A percentile compares a stretch with the other conserved stretches of the same genome.
These are phyloP conservation scores for Chalaropsis ovoidea DNA, from an alignment of 2,329 filamentous ascomycete species.

Conservation along the genomic window DNA sequence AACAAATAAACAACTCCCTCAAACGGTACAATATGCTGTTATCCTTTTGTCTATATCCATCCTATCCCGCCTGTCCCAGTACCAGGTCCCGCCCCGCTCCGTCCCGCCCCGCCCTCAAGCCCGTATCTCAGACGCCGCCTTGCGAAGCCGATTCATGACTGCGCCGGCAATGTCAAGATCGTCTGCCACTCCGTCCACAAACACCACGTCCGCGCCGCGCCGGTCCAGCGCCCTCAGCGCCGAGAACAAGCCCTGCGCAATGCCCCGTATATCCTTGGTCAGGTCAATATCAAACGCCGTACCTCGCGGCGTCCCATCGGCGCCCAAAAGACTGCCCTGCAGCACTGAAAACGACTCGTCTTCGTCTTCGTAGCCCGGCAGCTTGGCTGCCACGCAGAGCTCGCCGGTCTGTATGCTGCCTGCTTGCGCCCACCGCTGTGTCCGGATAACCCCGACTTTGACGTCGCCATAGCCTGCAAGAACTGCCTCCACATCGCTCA, in stretches of 20 bases:
- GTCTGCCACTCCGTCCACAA: slow-evolving; percentile 78
- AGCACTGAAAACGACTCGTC: slow-evolving; percentile 34
- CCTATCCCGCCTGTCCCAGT: neutral
- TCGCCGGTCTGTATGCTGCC: slow-evolving; percentile 35
- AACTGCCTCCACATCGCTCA: slow-evolving; percentile 32
- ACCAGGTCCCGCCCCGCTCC: neutral
- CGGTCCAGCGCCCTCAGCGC: slow-evolving; percentile 77
- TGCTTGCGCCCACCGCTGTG: slow-evolving; percentile 42
- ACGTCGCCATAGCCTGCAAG: slow-evolving; percentile 27
- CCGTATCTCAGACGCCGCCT: slow-evolving; percentile 57
- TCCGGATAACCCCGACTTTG: slow-evolving; percentile 46
- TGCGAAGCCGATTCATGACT: slow-evolving; percentile 73
- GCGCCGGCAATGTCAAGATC: slow-evolving; percentile 75
- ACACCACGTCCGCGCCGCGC: slow-evolving; percentile 67
- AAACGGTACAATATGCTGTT: neutral
- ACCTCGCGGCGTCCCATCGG: slow-evolving; percentile 32
- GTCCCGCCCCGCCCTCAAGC: slow-evolving; percentile 32
- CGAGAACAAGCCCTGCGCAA: slow-evolving; percentile 81
- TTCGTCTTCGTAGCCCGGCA: slow-evolving; percentile 30
- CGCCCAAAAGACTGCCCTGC: slow-evolving; percentile 35
- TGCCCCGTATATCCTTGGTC: slow-evolving; percentile 57
- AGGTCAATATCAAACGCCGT: slow-evolving; percentile 60
- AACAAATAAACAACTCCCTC: neutral
- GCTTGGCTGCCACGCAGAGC: slow-evolving; percentile 29
- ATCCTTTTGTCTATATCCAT: slow-evolving; percentile 13